Evolutionary conservation across 257 asterid species (phyloP).

Genomic region (Capsicum chinense): DNA sequence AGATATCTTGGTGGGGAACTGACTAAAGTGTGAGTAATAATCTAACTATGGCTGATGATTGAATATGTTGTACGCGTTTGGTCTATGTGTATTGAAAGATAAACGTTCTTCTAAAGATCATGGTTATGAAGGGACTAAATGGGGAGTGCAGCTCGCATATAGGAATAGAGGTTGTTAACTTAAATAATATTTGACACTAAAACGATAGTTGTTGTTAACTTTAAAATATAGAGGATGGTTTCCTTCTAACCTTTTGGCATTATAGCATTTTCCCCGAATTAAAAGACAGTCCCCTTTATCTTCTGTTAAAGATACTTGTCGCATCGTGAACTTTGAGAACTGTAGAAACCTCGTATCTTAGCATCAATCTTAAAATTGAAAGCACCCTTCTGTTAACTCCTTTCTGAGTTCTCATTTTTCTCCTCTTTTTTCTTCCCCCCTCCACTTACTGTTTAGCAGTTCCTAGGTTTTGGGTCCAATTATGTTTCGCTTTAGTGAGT

Average conservation of each 20-base stretch:
- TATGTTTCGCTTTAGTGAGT: background rate
- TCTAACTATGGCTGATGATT: background rate
- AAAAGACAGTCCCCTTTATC: background rate
- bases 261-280: background rate
- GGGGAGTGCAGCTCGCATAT: background rate
- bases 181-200: background rate
- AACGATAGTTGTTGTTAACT: background rate
- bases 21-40: background rate
- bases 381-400: background rate
- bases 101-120: background rate
- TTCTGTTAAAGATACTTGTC: background rate
- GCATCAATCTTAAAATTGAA: slow-evolving; percentile 12
- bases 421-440: background rate
- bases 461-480: background rate
- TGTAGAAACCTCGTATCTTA: background rate
- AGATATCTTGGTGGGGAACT: background rate
- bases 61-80: background rate
- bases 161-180: background rate
- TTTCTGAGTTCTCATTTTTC: background rate
- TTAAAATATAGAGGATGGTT: background rate
- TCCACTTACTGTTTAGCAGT: background rate
- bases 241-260: background rate
- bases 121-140: background rate
- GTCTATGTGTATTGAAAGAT: slow-evolving; percentile 4
- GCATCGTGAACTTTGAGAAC: slow-evolving; percentile 2